phyloP scores from a whole-genome alignment of 1,284 basidiomycete species.

The Trichosporon sp. region DNA sequence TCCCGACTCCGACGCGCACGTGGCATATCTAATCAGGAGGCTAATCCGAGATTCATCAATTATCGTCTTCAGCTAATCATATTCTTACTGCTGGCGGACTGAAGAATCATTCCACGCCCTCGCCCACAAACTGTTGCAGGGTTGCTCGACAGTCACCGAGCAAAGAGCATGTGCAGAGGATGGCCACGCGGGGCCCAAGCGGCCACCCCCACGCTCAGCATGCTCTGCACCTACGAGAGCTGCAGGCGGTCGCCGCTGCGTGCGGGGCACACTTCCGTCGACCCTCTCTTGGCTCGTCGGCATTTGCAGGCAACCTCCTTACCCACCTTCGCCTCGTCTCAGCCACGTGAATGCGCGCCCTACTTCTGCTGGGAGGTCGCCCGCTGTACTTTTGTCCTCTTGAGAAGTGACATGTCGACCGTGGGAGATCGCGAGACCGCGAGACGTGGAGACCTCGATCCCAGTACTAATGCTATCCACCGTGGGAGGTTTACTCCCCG shows the following conservation, averaged over 20 bases:
- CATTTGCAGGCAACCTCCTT: neutral
- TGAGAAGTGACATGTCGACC: too few species aligned
- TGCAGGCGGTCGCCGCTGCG: too few species aligned
- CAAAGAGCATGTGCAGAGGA: neutral
- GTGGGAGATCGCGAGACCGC: too few species aligned
- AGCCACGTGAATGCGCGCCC: too few species aligned
- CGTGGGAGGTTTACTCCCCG: too few species aligned
- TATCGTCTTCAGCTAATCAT: too few species aligned
- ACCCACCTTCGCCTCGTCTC: neutral
- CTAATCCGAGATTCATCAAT: neutral
- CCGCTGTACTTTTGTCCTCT: too few species aligned
- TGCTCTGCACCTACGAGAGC: neutral
- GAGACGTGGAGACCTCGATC: too few species aligned
- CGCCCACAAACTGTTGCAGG: neutral
- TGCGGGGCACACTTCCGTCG: constrained; percentile 9
- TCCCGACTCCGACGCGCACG: neutral
- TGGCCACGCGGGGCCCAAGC: neutral
- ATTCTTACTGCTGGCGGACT: too few species aligned
- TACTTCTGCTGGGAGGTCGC: too few species aligned
- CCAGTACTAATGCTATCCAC: too few species aligned
- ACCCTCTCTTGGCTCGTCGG: neutral
- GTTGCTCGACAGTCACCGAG: neutral
- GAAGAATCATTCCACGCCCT: too few species aligned
- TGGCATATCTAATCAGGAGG: neutral
- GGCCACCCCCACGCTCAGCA: neutral